These are phyloP conservation scores for Bolboschoenoplectus hybrid DNA, from an alignment of 202 grass and related monocot species.

Conservation along the genomic window DNA sequence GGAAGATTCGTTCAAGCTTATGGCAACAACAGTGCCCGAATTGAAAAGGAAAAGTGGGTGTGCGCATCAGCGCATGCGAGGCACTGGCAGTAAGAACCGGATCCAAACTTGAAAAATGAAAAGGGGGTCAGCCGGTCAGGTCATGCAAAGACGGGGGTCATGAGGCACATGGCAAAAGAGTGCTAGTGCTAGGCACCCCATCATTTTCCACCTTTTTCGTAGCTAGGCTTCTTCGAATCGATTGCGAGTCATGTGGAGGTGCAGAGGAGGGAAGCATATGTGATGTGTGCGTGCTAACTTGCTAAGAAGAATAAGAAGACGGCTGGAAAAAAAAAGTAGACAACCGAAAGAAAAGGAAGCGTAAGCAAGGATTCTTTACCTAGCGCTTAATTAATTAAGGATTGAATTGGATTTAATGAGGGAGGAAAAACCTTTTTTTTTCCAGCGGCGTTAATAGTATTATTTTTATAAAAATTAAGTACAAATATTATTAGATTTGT, in stretches of 20 bases:
- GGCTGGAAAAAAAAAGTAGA: background rate
- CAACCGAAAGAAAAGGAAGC: background rate
- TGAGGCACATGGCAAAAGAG: constrained; percentile 17
- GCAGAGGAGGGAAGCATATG: constrained; percentile 16
- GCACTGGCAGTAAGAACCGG: constrained; percentile 10
- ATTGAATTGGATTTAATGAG: background rate
- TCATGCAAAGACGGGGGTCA: background rate
- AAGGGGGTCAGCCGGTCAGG: background rate
- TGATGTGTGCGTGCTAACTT: constrained; percentile 24
- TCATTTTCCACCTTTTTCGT: constrained; percentile 32
- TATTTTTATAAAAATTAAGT: too few relatives aligned
- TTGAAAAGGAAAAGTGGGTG: constrained; percentile 26
- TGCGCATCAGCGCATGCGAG: constrained; percentile 35
- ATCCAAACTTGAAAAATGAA: constrained; percentile 11
- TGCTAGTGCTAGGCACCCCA: background rate
- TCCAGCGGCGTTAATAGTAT: too few relatives aligned
- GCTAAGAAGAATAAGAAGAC: background rate
- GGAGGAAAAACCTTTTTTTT: too few relatives aligned
- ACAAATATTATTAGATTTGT: too few relatives aligned
- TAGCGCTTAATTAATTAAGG: background rate
- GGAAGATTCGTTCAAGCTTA: background rate
- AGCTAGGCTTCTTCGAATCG: constrained; percentile 15
- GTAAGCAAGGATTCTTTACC: constrained; percentile 7
- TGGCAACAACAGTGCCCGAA: background rate
- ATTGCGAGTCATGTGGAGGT: constrained; percentile 27